These are phyloP conservation scores for Sorghum bicolor DNA, from an alignment of 176 grass and related monocot species.

Conservation along the genomic window DNA sequence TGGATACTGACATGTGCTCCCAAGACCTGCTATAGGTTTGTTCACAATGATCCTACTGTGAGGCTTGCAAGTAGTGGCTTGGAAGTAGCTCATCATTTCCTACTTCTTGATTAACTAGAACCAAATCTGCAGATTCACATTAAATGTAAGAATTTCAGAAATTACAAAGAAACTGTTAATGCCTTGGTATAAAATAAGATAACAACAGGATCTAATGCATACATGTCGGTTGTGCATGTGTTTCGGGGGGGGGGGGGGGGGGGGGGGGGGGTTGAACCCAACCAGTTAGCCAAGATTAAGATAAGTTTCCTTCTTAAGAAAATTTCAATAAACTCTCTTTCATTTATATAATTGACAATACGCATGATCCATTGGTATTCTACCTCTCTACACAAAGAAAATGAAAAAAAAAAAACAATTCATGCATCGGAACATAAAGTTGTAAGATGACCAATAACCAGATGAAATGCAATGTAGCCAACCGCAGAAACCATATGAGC, in stretches of 20 bases:
- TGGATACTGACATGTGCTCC: slow-evolving; percentile 35
- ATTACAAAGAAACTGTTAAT: neutral
- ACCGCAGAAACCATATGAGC: neutral
- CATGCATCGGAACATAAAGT: neutral
- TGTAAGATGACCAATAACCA: neutral
- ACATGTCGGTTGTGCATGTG: neutral
- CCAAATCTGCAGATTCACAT: slow-evolving; percentile 30
- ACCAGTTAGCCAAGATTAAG: neutral
- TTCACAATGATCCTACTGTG: slow-evolving; percentile 45
- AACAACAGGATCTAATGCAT: no score
- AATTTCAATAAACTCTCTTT: neutral
- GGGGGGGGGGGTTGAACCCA: neutral
- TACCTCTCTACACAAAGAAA: neutral
- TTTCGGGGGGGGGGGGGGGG: neutral
- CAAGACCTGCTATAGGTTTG: slow-evolving; percentile 38
- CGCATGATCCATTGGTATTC: neutral
- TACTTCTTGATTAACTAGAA: slow-evolving; percentile 38
- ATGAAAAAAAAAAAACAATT: neutral
- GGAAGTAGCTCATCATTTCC: slow-evolving; percentile 61
- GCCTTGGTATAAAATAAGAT: neutral
- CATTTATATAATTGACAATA: neutral
- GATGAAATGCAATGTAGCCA: neutral
- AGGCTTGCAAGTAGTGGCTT: slow-evolving; percentile 63
- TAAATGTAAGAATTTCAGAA: slow-evolving; percentile 17
- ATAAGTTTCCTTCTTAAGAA: neutral